Percentiles rank a stretch among this genome's conserved stretches.
Evolutionary conservation across 306 rosid genomes (phyloP).

Genomic region (Medicago lupulina): DNA sequence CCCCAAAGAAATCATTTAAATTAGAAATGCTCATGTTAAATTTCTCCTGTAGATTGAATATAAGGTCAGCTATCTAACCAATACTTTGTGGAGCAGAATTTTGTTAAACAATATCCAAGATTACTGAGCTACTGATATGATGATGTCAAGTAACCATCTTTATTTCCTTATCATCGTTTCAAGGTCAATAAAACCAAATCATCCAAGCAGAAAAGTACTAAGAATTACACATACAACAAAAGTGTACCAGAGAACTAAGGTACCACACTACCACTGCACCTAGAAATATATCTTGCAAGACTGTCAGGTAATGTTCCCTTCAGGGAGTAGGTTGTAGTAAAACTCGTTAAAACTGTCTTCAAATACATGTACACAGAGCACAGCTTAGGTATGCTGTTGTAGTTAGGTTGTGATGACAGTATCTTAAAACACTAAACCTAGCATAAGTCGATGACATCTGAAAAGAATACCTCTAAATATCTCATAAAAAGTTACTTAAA

Average conservation of each 20-base stretch:
- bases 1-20: constrained; percentile 90
- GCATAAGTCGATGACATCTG: not conserved
- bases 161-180: constrained; percentile 2
- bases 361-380: constrained; percentile 8
- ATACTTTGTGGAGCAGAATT: constrained; percentile 24
- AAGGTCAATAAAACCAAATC: constrained; percentile 23
- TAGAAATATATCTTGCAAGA: constrained; percentile 25
- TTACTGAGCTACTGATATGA: constrained; percentile 13
- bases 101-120: constrained; percentile 11
- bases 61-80: constrained; percentile 28
- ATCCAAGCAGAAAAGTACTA: constrained; percentile 3
- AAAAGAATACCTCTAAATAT: constrained; percentile 12
- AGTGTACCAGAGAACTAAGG: not conserved
- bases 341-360: not conserved
- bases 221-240: constrained; percentile 14
- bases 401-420: not conserved
- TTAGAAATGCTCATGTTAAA: constrained; percentile 71
- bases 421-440: constrained; percentile 14
- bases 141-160: constrained; percentile 8
- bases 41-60: constrained; percentile 60
- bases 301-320: constrained; percentile 9
- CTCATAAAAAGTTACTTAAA: not conserved
- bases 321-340: not conserved
- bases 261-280: too few relatives aligned
- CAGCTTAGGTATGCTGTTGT: not conserved